Conservation (phyloP, 2,329 filamentous ascomycete species). For the Diaporthe nobilis region DNA sequence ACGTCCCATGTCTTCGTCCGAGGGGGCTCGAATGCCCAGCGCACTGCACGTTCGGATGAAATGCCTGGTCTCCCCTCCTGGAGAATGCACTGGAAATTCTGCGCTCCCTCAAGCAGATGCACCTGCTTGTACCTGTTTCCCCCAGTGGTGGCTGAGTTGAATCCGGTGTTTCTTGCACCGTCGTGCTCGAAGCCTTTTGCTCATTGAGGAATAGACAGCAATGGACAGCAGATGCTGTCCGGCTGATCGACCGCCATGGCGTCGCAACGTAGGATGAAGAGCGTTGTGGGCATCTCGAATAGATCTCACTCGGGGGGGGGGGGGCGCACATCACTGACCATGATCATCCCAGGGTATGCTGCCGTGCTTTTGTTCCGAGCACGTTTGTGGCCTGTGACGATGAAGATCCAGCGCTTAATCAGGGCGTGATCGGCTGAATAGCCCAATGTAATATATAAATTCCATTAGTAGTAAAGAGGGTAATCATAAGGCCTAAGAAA, state of each 20-base stretch:
- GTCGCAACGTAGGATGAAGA: constrained; percentile 17
- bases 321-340: constrained; percentile 14
- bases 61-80: not conserved
- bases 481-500: no score
- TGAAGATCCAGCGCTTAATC: constrained; percentile 13
- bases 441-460: no score
- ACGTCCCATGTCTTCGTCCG: constrained; percentile 35
- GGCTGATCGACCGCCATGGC: constrained; percentile 30
- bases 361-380: not conserved
- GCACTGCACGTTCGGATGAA: constrained; percentile 20
- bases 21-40: not conserved
- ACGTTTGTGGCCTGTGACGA: not conserved
- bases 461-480: no score
- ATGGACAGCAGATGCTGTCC: constrained; percentile 3
- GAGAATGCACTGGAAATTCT: not conserved
- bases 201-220: not conserved
- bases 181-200: not conserved
- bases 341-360: constrained; percentile 35
- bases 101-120: constrained; percentile 8
- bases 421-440: no score
- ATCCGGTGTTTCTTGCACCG: not conserved
- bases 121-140: not conserved
- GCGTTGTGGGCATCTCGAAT: constrained; percentile 19
- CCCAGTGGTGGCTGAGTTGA: constrained; percentile 5
- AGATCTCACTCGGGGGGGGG: constrained; percentile 17